Percentiles rank a stretch among this genome's conserved stretches.
These are phyloP conservation scores for Eucommia ulmoides DNA, from an alignment of 257 asterid species.

Conservation along the genomic window DNA sequence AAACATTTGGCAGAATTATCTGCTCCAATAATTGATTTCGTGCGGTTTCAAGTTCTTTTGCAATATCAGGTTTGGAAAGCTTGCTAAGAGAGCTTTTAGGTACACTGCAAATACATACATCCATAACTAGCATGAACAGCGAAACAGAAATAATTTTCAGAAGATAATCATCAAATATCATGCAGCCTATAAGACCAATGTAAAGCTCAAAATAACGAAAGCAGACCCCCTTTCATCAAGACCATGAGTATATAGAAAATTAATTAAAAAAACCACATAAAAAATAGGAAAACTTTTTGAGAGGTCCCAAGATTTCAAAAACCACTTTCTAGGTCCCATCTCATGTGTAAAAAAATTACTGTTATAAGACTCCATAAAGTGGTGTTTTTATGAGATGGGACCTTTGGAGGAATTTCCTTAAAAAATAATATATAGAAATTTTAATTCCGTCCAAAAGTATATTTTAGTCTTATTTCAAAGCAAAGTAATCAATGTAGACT, in stretches of 20 bases:
- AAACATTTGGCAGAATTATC: constrained; percentile 43
- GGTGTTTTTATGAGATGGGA: too few relatives aligned
- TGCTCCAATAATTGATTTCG: constrained; percentile 66
- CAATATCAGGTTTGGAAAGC: constrained; percentile 71
- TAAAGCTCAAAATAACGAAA: constrained; percentile 12
- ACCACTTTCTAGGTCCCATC: too few relatives aligned
- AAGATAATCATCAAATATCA: constrained; percentile 11
- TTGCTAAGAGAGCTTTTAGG: constrained; percentile 36
- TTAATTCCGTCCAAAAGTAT: background rate
- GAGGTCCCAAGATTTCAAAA: too few relatives aligned
- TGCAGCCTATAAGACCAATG: constrained; percentile 7
- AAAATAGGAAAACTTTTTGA: too few relatives aligned
- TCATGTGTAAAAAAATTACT: too few relatives aligned
- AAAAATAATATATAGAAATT: background rate
- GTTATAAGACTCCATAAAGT: too few relatives aligned
- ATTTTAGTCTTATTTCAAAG: too few relatives aligned
- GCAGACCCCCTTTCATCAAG: too few relatives aligned
- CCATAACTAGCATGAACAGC: constrained; percentile 20
- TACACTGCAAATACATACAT: constrained; percentile 35
- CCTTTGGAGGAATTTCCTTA: too few relatives aligned
- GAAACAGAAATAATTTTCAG: constrained; percentile 11
- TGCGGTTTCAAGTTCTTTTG: constrained; percentile 65
- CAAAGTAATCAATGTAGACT: too few relatives aligned
- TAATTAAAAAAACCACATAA: background rate
- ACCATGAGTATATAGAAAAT: too few relatives aligned